A percentile compares a stretch with the other conserved stretches of the same genome.
phyloP scores from a whole-genome alignment of 768 basidiomycete species.

The Termitomyces sp. region DNA sequence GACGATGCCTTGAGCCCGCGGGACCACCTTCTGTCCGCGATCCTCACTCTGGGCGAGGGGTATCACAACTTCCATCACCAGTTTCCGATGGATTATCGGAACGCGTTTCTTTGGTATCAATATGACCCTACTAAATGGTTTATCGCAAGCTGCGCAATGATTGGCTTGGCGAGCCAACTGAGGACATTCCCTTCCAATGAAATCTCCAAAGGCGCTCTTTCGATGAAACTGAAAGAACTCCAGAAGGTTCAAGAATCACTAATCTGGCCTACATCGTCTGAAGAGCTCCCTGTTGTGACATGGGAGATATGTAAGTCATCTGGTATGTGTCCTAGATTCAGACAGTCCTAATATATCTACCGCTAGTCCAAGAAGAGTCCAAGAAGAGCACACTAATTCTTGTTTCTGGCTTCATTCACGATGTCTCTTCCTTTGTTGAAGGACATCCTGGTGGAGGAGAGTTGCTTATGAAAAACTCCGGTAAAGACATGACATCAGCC shows the following conservation, averaged over 20 bases:
- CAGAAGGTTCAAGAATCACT: slow-evolving; percentile 58
- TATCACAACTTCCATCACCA: slow-evolving; percentile 92
- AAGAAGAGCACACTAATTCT: slow-evolving; percentile 62
- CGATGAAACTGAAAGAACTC: slow-evolving; percentile 79
- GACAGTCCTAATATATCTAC: neutral
- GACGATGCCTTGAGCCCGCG: slow-evolving; percentile 76
- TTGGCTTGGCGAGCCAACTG: slow-evolving; percentile 78
- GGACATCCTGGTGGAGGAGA: slow-evolving; percentile 76
- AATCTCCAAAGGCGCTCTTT: slow-evolving; percentile 73
- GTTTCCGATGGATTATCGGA: slow-evolving; percentile 84
- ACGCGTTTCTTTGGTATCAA: slow-evolving; percentile 77
- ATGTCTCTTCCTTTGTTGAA: slow-evolving; percentile 66
- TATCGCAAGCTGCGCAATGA: slow-evolving; percentile 55
- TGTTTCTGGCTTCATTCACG: slow-evolving; percentile 85
- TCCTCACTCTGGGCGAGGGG: slow-evolving; percentile 83
- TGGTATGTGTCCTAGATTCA: neutral
- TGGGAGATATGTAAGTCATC: slow-evolving; percentile 73
- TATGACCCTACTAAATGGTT: slow-evolving; percentile 97
- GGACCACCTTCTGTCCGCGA: slow-evolving; percentile 76
- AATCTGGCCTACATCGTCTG: slow-evolving; percentile 52
- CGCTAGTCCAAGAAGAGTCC: slow-evolving; percentile 62
- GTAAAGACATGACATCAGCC: slow-evolving; percentile 79
- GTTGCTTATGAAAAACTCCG: slow-evolving; percentile 53
- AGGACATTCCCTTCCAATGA: slow-evolving; percentile 87
- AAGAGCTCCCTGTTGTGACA: slow-evolving; percentile 66